Percentiles rank a stretch among this genome's conserved stretches.
Conservation (phyloP, 176 grass and related monocot species). For the Musa schizocarpa region DNA sequence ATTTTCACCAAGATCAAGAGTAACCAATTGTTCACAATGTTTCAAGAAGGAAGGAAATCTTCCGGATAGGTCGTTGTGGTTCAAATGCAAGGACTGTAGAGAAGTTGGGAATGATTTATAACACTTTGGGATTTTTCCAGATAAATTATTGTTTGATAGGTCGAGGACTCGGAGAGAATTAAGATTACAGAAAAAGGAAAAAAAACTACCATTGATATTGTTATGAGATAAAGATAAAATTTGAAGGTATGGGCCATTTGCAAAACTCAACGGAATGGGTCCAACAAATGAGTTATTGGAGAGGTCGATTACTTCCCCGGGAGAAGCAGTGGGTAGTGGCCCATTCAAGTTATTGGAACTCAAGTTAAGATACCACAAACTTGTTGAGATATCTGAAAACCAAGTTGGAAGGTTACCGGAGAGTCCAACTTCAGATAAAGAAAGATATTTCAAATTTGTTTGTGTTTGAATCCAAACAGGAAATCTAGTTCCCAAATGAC, state of each 20-base stretch:
- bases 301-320: not conserved
- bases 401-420: not conserved
- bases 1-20: not conserved
- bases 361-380: accelerated
- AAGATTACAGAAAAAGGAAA: not conserved
- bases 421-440: not conserved
- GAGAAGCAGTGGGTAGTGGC: not conserved
- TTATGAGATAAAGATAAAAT: not conserved
- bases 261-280: not conserved
- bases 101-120: not conserved
- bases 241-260: not conserved
- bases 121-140: not conserved
- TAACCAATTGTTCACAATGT: not conserved
- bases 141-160: not conserved
- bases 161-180: not conserved
- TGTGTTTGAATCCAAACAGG: conserved; percentile 19
- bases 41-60: not conserved
- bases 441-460: not conserved
- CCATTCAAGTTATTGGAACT: not conserved
- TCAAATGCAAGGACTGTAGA: not conserved
- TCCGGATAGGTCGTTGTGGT: not conserved
- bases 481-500: not conserved
- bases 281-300: not conserved
- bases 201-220: not conserved
- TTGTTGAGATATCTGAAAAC: not conserved